phyloP scores from a whole-genome alignment of 2,329 filamentous ascomycete species.

The Ceratocystis ficicola region DNA sequence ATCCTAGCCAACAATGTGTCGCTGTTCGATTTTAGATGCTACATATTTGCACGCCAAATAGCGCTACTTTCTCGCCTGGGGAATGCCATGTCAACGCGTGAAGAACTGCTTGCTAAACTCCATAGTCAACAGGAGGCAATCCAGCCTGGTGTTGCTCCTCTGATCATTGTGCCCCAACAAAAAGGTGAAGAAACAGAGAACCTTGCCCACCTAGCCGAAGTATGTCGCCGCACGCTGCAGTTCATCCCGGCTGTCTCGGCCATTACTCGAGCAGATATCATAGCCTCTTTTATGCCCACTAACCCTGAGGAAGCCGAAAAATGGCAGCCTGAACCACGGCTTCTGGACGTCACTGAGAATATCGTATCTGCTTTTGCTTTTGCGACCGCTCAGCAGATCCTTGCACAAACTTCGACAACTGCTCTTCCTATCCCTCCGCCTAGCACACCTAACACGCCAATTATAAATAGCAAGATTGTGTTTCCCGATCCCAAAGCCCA shows the following conservation, averaged over 20 bases:
- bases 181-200: constrained; percentile 53
- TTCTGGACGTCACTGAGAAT: constrained; percentile 53
- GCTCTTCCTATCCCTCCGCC: constrained; percentile 51
- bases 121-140: constrained; percentile 50
- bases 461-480: constrained; percentile 6
- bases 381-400: constrained; percentile 60
- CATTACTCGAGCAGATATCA: constrained; percentile 66
- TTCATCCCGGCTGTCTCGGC: constrained; percentile 74
- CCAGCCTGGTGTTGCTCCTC: constrained; percentile 41
- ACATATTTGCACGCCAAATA: constrained; percentile 84
- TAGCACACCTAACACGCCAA: constrained; percentile 20
- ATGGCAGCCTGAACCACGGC: constrained; percentile 26
- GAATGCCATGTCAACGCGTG: constrained; percentile 54
- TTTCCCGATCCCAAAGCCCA: constrained; percentile 53
- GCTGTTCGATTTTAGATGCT: constrained; percentile 86
- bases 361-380: constrained; percentile 69
- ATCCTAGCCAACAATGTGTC: constrained; percentile 94
- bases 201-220: constrained; percentile 66
- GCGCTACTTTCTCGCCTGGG: constrained; percentile 68
- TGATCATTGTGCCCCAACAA: constrained; percentile 20
- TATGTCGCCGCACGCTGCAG: constrained; percentile 68
- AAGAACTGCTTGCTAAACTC: constrained; percentile 50
- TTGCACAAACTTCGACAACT: constrained; percentile 61
- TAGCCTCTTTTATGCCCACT: constrained; percentile 43
- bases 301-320: constrained; percentile 28